Base-by-base conservation (phyloP, 2,329 filamentous ascomycete species). In the Apiospora koreana region DNA sequence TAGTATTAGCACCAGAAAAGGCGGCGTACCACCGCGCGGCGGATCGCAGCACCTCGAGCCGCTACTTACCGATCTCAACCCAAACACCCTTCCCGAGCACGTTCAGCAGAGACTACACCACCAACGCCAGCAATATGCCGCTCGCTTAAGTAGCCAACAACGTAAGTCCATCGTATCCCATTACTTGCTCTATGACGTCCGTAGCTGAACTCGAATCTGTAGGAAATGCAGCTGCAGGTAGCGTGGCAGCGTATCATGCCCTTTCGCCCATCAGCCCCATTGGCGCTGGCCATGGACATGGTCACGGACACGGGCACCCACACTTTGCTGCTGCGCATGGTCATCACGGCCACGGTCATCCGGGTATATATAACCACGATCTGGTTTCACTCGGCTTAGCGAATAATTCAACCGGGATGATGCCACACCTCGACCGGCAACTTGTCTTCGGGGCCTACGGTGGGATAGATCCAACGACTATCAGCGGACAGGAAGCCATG, bases 361-460 rank as follows among this genome's bases (percentile, higher is more conserved):
- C 78, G 35, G 77, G 75, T 6, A 84, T 87, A 70, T 89, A 86
- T 74, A 80, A 86, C 10, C 82, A 84, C 67, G 84, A 90, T 76
- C 77, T 91, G 46, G 83, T 90, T n/a, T 79, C 83, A 6, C 80
- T 89, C 72, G 84, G 84, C 4, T 80, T 91, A 21, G 81, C 82
- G 28, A 86, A 85, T 75, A 85, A 84, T 70, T 80, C 81, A 25
- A 82, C 84, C 71, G 83, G 82, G 2, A 85, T 90, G 68, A 82
- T 94, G 35, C 90, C 91, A 12, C 90, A 93, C 71, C 86, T 95
- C 18, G 92, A 95, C 75, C 87, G 92, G 3, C 92, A 94, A 76
- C 89, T 94, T 73, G 91, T 94, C 1, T 93, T 94, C 72, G 91
- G 90, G 46, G 92, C 91, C 1, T 95, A 94, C 76, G 84, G 85